A percentile compares a stretch with the other conserved stretches of the same genome.
Conservation (phyloP, 306 rosid species). For the Sphenostylis stenocarpa region DNA sequence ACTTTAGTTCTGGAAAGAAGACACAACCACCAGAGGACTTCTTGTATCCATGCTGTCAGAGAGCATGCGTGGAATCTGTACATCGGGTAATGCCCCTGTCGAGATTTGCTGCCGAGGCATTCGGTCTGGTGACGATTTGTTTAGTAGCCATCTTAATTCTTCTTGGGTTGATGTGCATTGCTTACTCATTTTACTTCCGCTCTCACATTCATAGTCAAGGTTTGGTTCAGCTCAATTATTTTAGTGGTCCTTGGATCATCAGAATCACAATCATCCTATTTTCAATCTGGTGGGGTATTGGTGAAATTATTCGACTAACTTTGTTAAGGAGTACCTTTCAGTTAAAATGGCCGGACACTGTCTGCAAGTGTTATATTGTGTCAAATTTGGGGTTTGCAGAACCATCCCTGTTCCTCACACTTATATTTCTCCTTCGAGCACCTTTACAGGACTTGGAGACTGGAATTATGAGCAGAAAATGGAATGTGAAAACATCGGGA, state of each 20-base stretch:
- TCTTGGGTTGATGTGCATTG: slow-evolving; percentile 79
- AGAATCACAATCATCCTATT: slow-evolving; percentile 74
- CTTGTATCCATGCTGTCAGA: slow-evolving; percentile 97
- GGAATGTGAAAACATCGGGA: slow-evolving; percentile 83
- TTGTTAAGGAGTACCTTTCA: slow-evolving; percentile 60
- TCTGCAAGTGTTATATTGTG: slow-evolving; percentile 91
- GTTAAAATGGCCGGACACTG: slow-evolving; percentile 79
- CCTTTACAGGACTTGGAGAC: slow-evolving; percentile 77
- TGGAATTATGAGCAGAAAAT: slow-evolving; percentile 72
- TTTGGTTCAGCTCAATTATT: slow-evolving; percentile 72
- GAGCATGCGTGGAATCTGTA: slow-evolving; percentile 99
- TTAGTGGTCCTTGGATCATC: slow-evolving; percentile 97
- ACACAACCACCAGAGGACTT: slow-evolving; percentile 54
- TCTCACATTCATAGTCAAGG: slow-evolving; percentile 66
- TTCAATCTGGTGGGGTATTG: slow-evolving; percentile 94
- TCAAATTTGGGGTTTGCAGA: slow-evolving; percentile 98
- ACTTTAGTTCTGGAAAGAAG: slow-evolving; percentile 48
- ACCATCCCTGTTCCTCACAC: slow-evolving; percentile 94
- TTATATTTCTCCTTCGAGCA: slow-evolving; percentile 89
- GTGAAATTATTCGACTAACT: slow-evolving; percentile 78
- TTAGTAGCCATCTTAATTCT: slow-evolving; percentile 82
- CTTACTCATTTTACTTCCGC: slow-evolving; percentile 87
- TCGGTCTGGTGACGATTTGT: slow-evolving; percentile 96
- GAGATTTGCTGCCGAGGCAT: slow-evolving; percentile 93
- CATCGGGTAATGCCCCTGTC: slow-evolving; percentile 99